Base-by-base conservation (phyloP, 2,329 filamentous ascomycete genomes). In the Pseudocercospora crystallina region DNA sequence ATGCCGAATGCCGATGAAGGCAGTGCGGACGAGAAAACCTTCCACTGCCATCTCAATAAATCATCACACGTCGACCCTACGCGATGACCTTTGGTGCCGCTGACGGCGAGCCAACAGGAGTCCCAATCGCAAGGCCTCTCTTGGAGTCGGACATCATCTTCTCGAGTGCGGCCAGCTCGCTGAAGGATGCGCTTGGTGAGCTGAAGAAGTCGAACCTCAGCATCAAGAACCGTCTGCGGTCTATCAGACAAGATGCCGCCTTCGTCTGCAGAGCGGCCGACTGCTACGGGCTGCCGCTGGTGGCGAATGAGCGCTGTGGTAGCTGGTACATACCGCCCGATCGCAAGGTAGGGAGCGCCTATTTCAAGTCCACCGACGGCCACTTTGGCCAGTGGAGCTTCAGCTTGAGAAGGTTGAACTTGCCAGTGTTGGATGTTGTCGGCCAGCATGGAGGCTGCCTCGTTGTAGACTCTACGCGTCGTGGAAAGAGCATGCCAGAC, bases 301-400 rank as follows among this genome's bases (percentile, higher is more conserved):
- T 97, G 11, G 90, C 92, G 29, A 99, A 99, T 66, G 91, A 97
- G 75, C 82, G 94, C 53, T 97, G 94, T 69, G 94, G 94, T 0
- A 92, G 89, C 71, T 99, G 94, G 94, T 97, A 97, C 69, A 87
- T 97, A 20, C 71, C 74, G 2, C 85, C 85, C 0, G 69, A 69
- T 7, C 64, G 65, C 20, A 94, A 92, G 70, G 72, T 67, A 1
- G 87, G 82, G 30, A 90, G 87, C 58, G 89, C 87, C 30, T 99
- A 97, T 72, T 99, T 97, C 73, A 99, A 99, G 77, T 95, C 89
- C 71, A 99, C 94, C 2, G 94, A 99, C 72, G 94, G 94, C 1
- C 94, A 99, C 69, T 84, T 85, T 45, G 85, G 89, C 8, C 85
- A 95, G 65, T 99, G 94, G 94, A 82, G 85, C 54, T 96, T 97